phyloP scores from a whole-genome alignment of 192 early-diverging fungal species.

The Pilaira anomala region DNA sequence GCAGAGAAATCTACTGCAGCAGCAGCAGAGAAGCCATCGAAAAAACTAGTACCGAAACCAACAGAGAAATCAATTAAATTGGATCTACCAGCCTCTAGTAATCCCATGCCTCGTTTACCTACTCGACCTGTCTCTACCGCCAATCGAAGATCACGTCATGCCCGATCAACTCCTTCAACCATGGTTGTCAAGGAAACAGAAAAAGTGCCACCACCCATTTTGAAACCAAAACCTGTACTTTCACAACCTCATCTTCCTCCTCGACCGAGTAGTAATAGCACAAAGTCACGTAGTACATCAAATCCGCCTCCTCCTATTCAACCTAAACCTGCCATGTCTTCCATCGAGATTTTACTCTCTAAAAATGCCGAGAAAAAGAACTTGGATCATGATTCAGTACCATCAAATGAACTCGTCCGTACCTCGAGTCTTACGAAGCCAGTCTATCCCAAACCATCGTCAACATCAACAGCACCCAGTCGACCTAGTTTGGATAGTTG shows the following conservation, averaged over 20 bases:
- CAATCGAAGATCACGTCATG: constrained; percentile 9
- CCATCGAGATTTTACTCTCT: no score
- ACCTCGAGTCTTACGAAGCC: no score
- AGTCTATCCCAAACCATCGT: no score
- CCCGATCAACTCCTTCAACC: not conserved
- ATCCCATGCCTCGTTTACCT: constrained; percentile 24
- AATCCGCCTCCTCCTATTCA: not conserved
- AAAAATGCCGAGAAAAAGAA: no score
- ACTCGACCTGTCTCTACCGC: constrained; percentile 23
- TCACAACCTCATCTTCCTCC: constrained; percentile 2
- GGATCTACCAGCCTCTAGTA: constrained; percentile 1
- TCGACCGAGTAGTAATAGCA: not conserved
- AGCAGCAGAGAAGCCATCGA: not conserved
- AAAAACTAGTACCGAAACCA: not conserved
- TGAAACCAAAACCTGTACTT: constrained; percentile 12
- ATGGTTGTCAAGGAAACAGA: not conserved
- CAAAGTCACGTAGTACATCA: not conserved
- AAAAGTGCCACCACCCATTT: constrained; percentile 6
- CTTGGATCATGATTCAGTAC: no score
- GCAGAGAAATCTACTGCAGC: no score
- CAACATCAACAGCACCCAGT: not conserved
- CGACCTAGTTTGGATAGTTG: not conserved
- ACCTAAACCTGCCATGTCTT: not conserved
- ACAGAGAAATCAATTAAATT: not conserved
- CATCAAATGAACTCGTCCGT: no score